A percentile compares a stretch with the other conserved stretches of the same genome.
phyloP scores from a whole-genome alignment of 345 rosid species.

The Abelmoschus esculentus region DNA sequence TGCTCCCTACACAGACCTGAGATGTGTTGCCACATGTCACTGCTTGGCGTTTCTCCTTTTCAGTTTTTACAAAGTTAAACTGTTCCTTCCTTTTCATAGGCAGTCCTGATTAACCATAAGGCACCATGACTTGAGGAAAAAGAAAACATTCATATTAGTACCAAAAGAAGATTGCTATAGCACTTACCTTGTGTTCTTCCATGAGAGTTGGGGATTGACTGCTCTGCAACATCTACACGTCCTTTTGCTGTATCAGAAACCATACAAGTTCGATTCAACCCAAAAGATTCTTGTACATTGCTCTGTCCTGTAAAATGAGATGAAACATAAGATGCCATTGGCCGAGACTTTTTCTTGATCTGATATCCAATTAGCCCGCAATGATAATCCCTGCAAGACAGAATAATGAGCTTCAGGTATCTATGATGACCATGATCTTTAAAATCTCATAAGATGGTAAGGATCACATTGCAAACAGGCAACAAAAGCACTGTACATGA shows the following conservation, averaged over 20 bases:
- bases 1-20: constrained; percentile 33
- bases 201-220: constrained; percentile 14
- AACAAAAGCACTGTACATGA: neutral
- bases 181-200: constrained; percentile 32
- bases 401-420: constrained; percentile 10
- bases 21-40: constrained; percentile 14
- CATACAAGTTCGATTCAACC: constrained; percentile 18
- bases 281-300: constrained; percentile 21
- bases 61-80: constrained; percentile 25
- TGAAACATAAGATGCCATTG: constrained; percentile 16
- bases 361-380: constrained; percentile 80
- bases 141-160: neutral
- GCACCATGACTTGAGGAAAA: constrained; percentile 6
- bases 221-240: constrained; percentile 18
- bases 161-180: constrained; percentile 5
- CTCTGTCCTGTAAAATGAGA: constrained; percentile 19
- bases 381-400: constrained; percentile 58
- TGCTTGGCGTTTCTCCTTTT: constrained; percentile 29
- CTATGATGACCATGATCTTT: neutral
- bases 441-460: neutral
- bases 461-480: neutral
- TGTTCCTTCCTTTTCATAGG: constrained; percentile 48
- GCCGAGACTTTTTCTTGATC: constrained; percentile 36
- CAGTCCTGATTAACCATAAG: constrained; percentile 32
- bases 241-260: constrained; percentile 21